phyloP scores from a whole-genome alignment of 139 green algal species.

The Closterium sp. region DNA sequence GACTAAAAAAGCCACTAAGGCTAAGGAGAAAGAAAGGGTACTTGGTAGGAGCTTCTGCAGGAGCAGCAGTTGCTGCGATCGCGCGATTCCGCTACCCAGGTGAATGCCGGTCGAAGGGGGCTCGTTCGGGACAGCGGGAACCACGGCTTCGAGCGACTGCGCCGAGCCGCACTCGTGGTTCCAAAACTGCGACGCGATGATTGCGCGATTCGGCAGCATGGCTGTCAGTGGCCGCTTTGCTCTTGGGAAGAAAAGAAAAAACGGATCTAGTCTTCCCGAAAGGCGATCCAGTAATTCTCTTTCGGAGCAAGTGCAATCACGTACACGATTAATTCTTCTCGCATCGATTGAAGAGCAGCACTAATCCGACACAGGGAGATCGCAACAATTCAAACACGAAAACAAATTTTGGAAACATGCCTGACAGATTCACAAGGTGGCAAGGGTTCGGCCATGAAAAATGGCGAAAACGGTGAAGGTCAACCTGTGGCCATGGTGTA shows the following conservation, averaged over 20 bases:
- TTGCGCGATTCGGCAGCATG: slow-evolving; percentile 33
- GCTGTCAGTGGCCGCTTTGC: too few relatives aligned
- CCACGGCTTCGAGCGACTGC: slow-evolving; percentile 36
- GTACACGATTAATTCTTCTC: neutral
- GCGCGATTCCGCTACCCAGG: slow-evolving; percentile 26
- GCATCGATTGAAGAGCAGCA: neutral
- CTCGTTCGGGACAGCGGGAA: slow-evolving; percentile 32
- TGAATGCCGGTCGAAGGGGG: slow-evolving; percentile 34
- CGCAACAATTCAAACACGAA: too few relatives aligned
- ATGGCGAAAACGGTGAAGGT: too few relatives aligned
- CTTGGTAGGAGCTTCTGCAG: too few relatives aligned
- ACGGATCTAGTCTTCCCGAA: neutral
- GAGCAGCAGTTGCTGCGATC: slow-evolving; percentile 1
- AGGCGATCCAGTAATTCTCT: neutral
- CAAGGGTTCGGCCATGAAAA: too few relatives aligned
- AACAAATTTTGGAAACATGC: too few relatives aligned
- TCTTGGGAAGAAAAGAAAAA: neutral
- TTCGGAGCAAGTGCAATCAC: neutral
- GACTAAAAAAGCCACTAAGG: too few relatives aligned
- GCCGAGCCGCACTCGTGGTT: slow-evolving; percentile 50
- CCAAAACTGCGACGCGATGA: slow-evolving; percentile 48
- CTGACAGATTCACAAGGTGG: too few relatives aligned
- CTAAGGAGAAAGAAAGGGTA: too few relatives aligned
- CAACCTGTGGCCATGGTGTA: too few relatives aligned
- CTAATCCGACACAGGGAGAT: too few relatives aligned